phyloP scores from a whole-genome alignment of 352 stramenopile genomes.

The Globisporangium alternatum region DNA sequence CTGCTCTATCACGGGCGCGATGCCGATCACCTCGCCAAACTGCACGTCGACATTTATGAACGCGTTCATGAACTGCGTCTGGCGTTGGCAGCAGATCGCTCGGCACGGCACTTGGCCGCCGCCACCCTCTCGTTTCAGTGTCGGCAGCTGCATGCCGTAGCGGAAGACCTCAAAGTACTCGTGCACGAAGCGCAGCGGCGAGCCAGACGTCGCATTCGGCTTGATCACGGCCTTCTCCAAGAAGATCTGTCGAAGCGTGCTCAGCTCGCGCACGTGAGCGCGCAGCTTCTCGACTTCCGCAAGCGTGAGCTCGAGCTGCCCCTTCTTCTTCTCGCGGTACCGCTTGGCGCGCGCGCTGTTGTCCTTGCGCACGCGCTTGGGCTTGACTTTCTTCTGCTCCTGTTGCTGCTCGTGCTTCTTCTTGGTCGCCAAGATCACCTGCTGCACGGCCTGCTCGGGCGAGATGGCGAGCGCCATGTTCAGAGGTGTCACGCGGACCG shows the following conservation, averaged over 20 bases:
- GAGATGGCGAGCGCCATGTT: not conserved
- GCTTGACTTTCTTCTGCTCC: not conserved
- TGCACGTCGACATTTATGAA: conserved; percentile 11
- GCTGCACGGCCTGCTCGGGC: not conserved
- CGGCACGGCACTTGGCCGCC: not conserved
- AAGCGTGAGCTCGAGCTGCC: conserved; percentile 8
- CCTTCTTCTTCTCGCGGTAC: conserved; percentile 20
- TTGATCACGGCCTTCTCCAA: conserved; percentile 10
- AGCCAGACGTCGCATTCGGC: conserved; percentile 11
- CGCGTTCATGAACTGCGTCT: conserved; percentile 16
- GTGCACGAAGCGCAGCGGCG: conserved; percentile 16
- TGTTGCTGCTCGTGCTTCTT: conserved; percentile 1
- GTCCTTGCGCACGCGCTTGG: conserved; percentile 13
- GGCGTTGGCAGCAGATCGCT: conserved; percentile 3
- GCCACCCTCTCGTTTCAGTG: not conserved
- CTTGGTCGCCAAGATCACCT: not conserved
- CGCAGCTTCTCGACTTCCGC: conserved; percentile 10
- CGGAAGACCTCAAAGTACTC: conserved; percentile 25
- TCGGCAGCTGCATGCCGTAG: conserved; percentile 14
- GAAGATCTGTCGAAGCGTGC: conserved; percentile 11
- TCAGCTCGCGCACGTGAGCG: conserved; percentile 11
- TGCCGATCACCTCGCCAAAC: conserved; percentile 14
- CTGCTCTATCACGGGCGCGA: conserved; percentile 14
- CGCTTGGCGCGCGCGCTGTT: conserved; percentile 19
- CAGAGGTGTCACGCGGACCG: not conserved